Percentiles rank a stretch among this genome's conserved stretches.
phyloP scores from a whole-genome alignment of 2,329 filamentous ascomycete genomes.

The Mariannaea sp. region DNA sequence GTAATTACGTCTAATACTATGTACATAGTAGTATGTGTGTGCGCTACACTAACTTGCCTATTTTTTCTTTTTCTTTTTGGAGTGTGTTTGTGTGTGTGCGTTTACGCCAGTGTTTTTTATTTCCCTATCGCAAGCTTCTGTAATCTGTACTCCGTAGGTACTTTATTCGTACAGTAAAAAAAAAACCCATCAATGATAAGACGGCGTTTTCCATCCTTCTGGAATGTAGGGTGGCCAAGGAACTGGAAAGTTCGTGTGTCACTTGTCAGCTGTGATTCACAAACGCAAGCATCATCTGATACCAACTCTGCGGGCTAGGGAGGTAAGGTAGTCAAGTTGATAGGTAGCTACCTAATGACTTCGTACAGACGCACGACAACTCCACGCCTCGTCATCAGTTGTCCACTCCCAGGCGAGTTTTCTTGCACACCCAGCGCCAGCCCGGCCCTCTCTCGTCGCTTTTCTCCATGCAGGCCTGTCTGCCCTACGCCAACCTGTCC shows the following conservation, averaged over 20 bases:
- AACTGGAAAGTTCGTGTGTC: slow-evolving; percentile 2
- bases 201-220: not conserved
- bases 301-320: not conserved
- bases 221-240: not conserved
- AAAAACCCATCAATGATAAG: too few relatives aligned
- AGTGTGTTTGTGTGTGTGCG: not conserved
- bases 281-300: slow-evolving; percentile 8
- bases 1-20: too few relatives aligned
- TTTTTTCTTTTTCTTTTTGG: too few relatives aligned
- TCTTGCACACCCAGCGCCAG: slow-evolving; percentile 4
- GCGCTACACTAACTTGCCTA: too few relatives aligned
- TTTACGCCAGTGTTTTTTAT: too few relatives aligned
- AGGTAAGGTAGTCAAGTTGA: too few relatives aligned
- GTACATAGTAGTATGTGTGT: too few relatives aligned
- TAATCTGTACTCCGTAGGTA: too few relatives aligned
- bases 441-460: slow-evolving; percentile 8
- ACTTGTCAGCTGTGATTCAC: slow-evolving; percentile 12
- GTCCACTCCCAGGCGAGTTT: slow-evolving; percentile 29
- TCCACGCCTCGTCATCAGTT: slow-evolving; percentile 7
- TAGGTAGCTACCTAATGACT: too few relatives aligned
- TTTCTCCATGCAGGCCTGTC: too few relatives aligned
- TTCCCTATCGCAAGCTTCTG: too few relatives aligned
- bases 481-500: slow-evolving; percentile 24
- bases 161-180: not conserved
- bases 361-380: slow-evolving; percentile 7